Evolutionary conservation across 2,329 filamentous ascomycete genomes (phyloP).

Genomic region (Colletotrichum tropicale): DNA sequence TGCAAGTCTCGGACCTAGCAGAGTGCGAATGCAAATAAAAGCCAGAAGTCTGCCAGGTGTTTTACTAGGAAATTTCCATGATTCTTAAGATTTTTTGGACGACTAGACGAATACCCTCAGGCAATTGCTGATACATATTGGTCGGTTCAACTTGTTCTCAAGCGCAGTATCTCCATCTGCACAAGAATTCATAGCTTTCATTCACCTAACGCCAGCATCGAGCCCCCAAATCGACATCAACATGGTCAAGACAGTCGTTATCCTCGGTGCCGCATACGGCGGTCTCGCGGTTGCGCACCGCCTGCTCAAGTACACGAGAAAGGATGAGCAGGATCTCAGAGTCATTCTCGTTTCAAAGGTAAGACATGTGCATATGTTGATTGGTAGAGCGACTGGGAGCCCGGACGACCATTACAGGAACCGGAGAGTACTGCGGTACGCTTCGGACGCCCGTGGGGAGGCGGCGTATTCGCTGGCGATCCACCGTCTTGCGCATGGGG

Average conservation of each 20-base stretch:
- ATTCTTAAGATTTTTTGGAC: not conserved
- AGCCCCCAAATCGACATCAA: slow-evolving; percentile 1
- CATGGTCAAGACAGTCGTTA: slow-evolving; percentile 58
- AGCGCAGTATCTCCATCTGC: not conserved
- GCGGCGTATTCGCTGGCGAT: not conserved
- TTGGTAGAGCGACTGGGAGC: not conserved
- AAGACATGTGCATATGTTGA: slow-evolving; percentile 17
- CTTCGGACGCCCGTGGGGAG: slow-evolving; percentile 6
- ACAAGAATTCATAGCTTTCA: not conserved
- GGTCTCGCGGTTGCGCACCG: slow-evolving; percentile 59
- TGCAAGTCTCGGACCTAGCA: not conserved
- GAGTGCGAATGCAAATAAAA: not conserved
- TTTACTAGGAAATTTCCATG: no score
- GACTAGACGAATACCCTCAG: not conserved
- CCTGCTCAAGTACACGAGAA: slow-evolving; percentile 56
- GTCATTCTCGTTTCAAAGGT: slow-evolving; percentile 63
- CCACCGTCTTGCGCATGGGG: not conserved
- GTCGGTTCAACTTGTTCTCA: not conserved
- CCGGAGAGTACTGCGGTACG: not conserved
- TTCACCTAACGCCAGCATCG: not conserved
- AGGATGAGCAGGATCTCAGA: slow-evolving; percentile 49
- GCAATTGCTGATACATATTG: not conserved
- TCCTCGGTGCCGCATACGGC: slow-evolving; percentile 59
- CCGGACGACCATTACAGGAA: not conserved
- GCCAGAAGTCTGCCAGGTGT: not conserved